Evolutionary conservation across 371 early-diverging fungal genomes (phyloP).

Genomic region (Mucor mucedo): DNA sequence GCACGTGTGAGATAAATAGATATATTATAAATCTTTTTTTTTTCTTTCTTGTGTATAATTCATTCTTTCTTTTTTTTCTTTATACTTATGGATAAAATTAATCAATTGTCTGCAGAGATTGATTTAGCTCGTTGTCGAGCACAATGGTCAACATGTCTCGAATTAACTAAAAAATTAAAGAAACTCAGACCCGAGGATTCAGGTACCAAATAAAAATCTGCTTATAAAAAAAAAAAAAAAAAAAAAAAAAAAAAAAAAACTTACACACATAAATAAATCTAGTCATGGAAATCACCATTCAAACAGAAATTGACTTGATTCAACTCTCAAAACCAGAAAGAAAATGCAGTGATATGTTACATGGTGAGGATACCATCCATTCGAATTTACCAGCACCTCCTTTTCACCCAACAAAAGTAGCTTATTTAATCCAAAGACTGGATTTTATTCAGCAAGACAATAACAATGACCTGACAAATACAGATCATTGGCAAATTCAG

Average conservation of each 20-base stretch:
- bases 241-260: background rate
- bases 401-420: slow-evolving; percentile 23
- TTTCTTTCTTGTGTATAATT: slow-evolving; percentile 1
- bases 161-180: slow-evolving; percentile 60
- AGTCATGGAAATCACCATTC: slow-evolving; percentile 13
- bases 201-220: slow-evolving; percentile 42
- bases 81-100: slow-evolving; percentile 4
- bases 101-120: slow-evolving; percentile 42
- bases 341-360: no score
- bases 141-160: slow-evolving; percentile 52
- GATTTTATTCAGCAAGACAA: slow-evolving; percentile 4
- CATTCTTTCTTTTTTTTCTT: slow-evolving; percentile 6
- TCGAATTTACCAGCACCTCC: slow-evolving; percentile 24
- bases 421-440: slow-evolving; percentile 7
- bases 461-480: background rate
- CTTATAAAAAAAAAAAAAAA: no score
- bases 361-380: slow-evolving; percentile 20
- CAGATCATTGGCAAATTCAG: slow-evolving; percentile 36
- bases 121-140: slow-evolving; percentile 60
- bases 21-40: slow-evolving; percentile 5
- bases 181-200: slow-evolving; percentile 59
- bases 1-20: slow-evolving; percentile 22
- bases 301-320: no score
- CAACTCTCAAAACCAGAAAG: no score
- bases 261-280: slow-evolving; percentile 35